Percentiles rank a stretch among this genome's conserved stretches.
Evolutionary conservation across 179 eudicot genomes (phyloP).

Genomic region (Vitellaria paradoxa): DNA sequence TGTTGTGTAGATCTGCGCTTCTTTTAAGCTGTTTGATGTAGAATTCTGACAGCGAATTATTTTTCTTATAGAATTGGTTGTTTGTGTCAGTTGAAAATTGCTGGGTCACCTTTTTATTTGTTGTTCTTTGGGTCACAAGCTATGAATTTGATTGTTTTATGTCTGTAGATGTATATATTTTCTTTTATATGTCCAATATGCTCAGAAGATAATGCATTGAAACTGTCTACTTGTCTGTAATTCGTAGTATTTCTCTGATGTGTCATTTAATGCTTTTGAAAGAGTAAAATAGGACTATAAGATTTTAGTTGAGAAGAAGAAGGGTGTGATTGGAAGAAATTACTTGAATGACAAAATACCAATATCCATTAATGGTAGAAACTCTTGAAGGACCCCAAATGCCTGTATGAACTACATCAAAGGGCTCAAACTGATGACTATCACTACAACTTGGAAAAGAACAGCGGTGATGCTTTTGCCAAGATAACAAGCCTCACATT

Average conservation of each 20-base stretch:
- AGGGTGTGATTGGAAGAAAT: too few species aligned
- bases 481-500: too few species aligned
- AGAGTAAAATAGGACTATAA: neutral
- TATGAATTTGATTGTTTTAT: neutral
- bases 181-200: neutral
- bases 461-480: too few species aligned
- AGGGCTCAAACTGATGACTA: too few species aligned
- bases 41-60: neutral
- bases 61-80: neutral
- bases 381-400: too few species aligned
- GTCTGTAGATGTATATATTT: neutral
- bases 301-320: too few species aligned
- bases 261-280: neutral
- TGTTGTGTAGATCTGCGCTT: neutral
- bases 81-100: neutral
- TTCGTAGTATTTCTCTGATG: neutral
- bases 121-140: neutral
- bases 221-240: neutral
- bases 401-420: too few species aligned
- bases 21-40: neutral
- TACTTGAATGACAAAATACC: too few species aligned
- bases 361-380: too few species aligned
- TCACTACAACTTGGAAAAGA: too few species aligned
- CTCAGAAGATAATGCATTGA: neutral
- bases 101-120: neutral